Percentiles rank a stretch among this genome's conserved stretches.
Evolutionary conservation across 345 rosid genomes (phyloP).

Genomic region (Populus davidiana): DNA sequence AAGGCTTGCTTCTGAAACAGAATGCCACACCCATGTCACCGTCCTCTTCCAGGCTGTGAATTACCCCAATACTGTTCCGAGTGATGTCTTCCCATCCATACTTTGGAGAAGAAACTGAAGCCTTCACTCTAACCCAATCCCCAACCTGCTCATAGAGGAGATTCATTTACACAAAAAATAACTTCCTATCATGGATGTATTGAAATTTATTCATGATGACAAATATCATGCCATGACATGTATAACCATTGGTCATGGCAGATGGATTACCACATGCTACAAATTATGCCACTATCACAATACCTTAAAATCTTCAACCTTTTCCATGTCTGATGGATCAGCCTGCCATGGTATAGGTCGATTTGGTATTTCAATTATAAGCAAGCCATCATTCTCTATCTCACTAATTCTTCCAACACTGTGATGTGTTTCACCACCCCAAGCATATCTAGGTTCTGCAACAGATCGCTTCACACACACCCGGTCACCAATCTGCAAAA

Average conservation of each 20-base stretch:
- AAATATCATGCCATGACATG: not conserved
- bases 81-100: constrained; percentile 95
- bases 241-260: not conserved
- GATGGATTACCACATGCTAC: too few relatives aligned
- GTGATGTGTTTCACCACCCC: constrained; percentile 99
- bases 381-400: constrained; percentile 93
- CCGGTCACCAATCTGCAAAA: constrained; percentile 76
- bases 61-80: constrained; percentile 71
- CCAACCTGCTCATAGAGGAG: constrained; percentile 61
- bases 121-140: constrained; percentile 93
- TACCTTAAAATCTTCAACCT: constrained; percentile 95
- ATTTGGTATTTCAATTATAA: constrained; percentile 86
- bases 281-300: too few relatives aligned
- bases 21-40: constrained; percentile 94
- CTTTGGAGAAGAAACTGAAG: constrained; percentile 90
- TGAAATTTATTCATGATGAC: not conserved
- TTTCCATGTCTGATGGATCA: constrained; percentile 99
- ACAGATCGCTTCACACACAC: constrained; percentile 98
- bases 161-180: too few relatives aligned
- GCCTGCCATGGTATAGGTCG: constrained; percentile 96
- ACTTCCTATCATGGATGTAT: too few relatives aligned
- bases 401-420: constrained; percentile 92
- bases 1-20: constrained; percentile 90
- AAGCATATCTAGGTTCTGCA: constrained; percentile 98
- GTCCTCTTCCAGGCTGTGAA: constrained; percentile 94